Evolutionary conservation across 2,329 filamentous ascomycete species (phyloP), one percentile per base, ranked within the genome.

Genomic region (Davidsoniella eucalypti): DNA sequence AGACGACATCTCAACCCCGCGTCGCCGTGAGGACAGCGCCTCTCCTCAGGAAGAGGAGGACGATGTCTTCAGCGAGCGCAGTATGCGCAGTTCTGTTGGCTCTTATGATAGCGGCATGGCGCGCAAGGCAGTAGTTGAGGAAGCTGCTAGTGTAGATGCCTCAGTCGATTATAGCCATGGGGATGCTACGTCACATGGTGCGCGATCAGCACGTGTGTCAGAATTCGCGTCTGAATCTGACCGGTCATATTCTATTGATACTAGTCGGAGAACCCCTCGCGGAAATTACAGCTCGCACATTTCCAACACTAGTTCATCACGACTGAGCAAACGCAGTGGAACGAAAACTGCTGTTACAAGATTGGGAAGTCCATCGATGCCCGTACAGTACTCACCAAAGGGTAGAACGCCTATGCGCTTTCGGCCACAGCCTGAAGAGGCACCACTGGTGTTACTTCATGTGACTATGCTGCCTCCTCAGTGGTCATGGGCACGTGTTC

Each of bases 381-480:
- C 72, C 1, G 64, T 67, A 0, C 73, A 76, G 54, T 74, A 71
- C 55, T 74, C 73, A 3, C 70, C 72, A 21, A 77, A 74, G 59
- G 70, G 69, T 56, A 64, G 63, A 44, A 80, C 77, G 4, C 72
- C 77, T 1, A 68, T 73, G 17, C 67, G 78, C 5, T 75, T 82
- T 60, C 75, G 72, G 63, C 68, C 68, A 55, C 72, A 72, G 49
- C 75, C 76, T 45, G 72, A 72, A 47, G 75, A 76, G 47, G 61
- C 69, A n/a, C 85, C 85, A 2, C 70, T 92, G 2, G 82, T 92
- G 1, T 68, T 92, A 44, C 69, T 92, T 3, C 85, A 92, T 57
- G 80, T 85, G 36, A 88, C 84, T 0, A 68, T 90, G 0, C 67
- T 92, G 4, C 84, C 85, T 0, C 69, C 86, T 8, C 70, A 77